phyloP scores from a whole-genome alignment of 371 early-diverging fungal genomes.

The Phascolomyces articulosus region DNA sequence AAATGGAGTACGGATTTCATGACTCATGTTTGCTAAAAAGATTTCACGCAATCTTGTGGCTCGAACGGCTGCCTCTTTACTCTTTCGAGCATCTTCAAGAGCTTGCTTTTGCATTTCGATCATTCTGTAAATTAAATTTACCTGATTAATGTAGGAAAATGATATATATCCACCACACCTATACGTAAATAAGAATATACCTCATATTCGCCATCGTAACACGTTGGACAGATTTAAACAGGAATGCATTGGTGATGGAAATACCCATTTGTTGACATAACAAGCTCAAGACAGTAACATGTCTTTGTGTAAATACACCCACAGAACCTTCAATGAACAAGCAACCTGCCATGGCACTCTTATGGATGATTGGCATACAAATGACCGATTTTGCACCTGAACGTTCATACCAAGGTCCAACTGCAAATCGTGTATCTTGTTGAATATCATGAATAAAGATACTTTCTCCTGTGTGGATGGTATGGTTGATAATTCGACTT shows the following conservation, averaged over 20 bases:
- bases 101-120: conserved; percentile 52
- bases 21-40: conserved; percentile 65
- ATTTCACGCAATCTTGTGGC: conserved; percentile 51
- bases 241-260: conserved; percentile 58
- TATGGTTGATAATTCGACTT: conserved; percentile 42
- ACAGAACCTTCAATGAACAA: conserved; percentile 58
- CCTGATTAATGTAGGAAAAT: too few species aligned
- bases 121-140: conserved; percentile 26
- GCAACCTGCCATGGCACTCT: conserved; percentile 50
- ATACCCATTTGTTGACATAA: conserved; percentile 65
- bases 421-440: conserved; percentile 43
- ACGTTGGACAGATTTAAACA: conserved; percentile 51
- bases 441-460: conserved; percentile 44
- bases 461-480: conserved; percentile 42
- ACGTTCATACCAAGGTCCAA: conserved; percentile 50
- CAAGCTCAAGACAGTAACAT: conserved; percentile 56
- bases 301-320: conserved; percentile 60
- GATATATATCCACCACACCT: too few species aligned
- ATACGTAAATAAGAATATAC: conserved; percentile 6
- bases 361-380: conserved; percentile 61
- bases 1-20: conserved; percentile 58
- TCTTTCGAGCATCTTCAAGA: conserved; percentile 41
- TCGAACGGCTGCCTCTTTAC: conserved; percentile 48
- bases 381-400: conserved; percentile 53
- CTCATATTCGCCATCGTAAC: conserved; percentile 38